Conservation (phyloP, 768 basidiomycete species). For the Holtermannia corniformis region DNA sequence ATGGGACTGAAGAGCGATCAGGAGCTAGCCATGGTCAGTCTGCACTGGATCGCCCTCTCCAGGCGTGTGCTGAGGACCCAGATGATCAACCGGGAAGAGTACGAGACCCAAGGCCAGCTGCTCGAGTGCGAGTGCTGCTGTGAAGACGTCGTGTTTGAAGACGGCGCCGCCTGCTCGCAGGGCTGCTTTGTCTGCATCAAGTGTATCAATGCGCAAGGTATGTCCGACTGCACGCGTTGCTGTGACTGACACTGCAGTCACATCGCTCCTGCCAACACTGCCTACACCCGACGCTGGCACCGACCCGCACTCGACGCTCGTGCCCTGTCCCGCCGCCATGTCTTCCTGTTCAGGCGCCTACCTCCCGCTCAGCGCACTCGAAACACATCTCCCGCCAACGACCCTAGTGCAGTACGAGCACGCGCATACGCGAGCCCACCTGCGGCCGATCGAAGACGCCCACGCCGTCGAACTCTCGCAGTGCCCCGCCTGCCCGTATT, state of each 20-base stretch:
- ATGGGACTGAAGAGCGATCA: background rate
- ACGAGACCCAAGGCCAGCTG: background rate
- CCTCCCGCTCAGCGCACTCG: background rate
- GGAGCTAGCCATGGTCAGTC: background rate
- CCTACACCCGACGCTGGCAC: background rate
- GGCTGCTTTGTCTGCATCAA: slow-evolving; percentile 10
- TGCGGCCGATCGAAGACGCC: background rate
- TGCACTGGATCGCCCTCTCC: too few relatives aligned
- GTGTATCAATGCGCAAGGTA: slow-evolving; percentile 3
- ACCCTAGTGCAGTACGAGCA: background rate
- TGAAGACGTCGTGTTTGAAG: slow-evolving; percentile 13
- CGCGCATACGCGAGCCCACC: background rate
- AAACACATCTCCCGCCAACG: background rate
- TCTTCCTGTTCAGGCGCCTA: background rate
- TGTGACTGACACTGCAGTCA: background rate
- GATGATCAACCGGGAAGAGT: background rate
- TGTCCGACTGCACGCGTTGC: slow-evolving; percentile 3
- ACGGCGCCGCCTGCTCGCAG: slow-evolving; percentile 4
- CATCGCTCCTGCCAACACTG: slow-evolving; percentile 3
- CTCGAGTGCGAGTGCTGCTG: slow-evolving; percentile 19
- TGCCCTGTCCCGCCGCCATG: background rate
- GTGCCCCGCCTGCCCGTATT: background rate
- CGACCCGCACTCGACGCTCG: slow-evolving; percentile 1
- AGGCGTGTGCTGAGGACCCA: too few relatives aligned
- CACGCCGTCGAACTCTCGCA: background rate